phyloP scores from a whole-genome alignment of 2,329 filamentous ascomycete genomes.

The Truncatella angustata region DNA sequence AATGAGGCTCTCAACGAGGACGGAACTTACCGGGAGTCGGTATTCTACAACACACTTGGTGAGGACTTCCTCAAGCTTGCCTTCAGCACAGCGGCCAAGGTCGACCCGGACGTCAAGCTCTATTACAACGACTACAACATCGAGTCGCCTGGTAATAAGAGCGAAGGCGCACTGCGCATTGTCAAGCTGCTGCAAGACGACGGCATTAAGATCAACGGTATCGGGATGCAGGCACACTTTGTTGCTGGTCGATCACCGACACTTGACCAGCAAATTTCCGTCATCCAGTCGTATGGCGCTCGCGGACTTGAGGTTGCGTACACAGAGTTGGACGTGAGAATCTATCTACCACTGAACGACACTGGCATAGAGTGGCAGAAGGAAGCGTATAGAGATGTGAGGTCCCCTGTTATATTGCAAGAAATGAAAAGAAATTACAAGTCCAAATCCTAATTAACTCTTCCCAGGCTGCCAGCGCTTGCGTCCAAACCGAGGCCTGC shows the following conservation, averaged over 20 bases:
- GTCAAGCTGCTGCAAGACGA: constrained; percentile 32
- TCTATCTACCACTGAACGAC: constrained; percentile 27
- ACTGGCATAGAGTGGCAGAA: constrained; percentile 28
- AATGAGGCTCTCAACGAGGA: constrained; percentile 58
- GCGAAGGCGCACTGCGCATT: constrained; percentile 30
- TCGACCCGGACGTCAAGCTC: constrained; percentile 48
- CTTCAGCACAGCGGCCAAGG: constrained; percentile 46
- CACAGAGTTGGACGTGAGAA: constrained; percentile 54
- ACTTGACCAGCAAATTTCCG: constrained; percentile 35
- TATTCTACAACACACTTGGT: constrained; percentile 52
- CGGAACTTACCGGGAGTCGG: constrained; percentile 43
- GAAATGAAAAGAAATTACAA: not conserved
- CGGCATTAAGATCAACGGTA: constrained; percentile 48
- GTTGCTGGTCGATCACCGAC: constrained; percentile 39
- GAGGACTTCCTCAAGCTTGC: constrained; percentile 51
- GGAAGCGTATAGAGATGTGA: constrained; percentile 25
- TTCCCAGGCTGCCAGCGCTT: constrained; percentile 24
- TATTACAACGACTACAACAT: constrained; percentile 63
- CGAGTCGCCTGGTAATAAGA: constrained; percentile 38
- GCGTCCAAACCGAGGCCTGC: constrained; percentile 26
- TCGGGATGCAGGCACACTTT: constrained; percentile 52
- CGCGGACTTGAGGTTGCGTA: constrained; percentile 50
- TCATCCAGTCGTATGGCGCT: constrained; percentile 41
- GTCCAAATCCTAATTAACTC: not conserved
- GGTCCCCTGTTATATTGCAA: no score